Evolutionary conservation across 371 early-diverging fungal species (phyloP), one percentile per base, ranked within the genome.

Genomic region (Lichtheimia corymbifera): DNA sequence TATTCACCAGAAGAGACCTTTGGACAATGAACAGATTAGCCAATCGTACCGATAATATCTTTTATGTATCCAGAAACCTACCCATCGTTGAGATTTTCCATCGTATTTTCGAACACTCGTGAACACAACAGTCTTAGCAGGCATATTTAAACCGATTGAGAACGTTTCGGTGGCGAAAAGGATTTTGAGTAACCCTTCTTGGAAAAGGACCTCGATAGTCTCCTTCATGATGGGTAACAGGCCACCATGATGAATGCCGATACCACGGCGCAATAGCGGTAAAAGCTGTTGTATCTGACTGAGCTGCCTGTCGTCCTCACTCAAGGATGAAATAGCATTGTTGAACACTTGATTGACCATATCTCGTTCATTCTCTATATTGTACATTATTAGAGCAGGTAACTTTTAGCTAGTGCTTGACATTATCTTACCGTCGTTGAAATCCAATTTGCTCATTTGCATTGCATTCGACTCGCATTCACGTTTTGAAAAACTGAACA

Each of bases 111-210:
- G 91, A 12, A 98, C 94, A 57, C 89, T 84, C 0, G 99, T 98
- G 70, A 99, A 99, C 3, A 99, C 94, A 14, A 99, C 99, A 1
- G 99, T 98, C 71, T 97, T 97, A 56, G 99, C 99, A 43, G 99
- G 99, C 99, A 99, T 99, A 83, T 99, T 99, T 53, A 99, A 75
- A 50, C 99, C 99, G 72, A 99, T 99, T 5, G 99, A 98, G 82
- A 99, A 99, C 0, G 99, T 99, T 74, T 99, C 99, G 1, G 99
- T 99, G 41, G 99, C 99, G 89, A 99, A 99, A 41, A 99, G 81
- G 14, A 99, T 96, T 82, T 99, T 99, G 41, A 99, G 69, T 52
- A 99, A 77, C 42, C 95, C 96, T 82, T 99, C 99, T 74, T 98
- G 99, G 87, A 99, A 99, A 27, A 99, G 84, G 61, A 99, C 96